Evolutionary conservation across 2,329 filamentous ascomycete species (phyloP).

Genomic region (Lasiodiplodia citricola): DNA sequence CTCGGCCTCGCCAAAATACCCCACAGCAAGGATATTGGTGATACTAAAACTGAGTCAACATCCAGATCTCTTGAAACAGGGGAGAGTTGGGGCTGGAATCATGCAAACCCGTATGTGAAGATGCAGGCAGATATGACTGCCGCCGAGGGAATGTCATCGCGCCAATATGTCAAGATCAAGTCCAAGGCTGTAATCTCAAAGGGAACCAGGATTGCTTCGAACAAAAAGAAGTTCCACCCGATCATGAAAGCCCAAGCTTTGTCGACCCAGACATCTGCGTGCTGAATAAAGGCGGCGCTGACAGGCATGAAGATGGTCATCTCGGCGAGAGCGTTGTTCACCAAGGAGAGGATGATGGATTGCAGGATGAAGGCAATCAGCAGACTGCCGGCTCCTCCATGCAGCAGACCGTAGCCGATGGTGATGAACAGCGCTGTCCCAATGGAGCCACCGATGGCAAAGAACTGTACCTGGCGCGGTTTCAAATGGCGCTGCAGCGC

Average conservation of each 20-base stretch:
- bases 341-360: conserved; percentile 33
- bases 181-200: conserved; percentile 75
- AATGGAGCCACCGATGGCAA: conserved; percentile 25
- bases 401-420: conserved; percentile 18
- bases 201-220: conserved; percentile 68
- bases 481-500: conserved; percentile 2
- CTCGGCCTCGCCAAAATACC: conserved; percentile 76
- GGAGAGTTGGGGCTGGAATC: no score
- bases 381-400: conserved; percentile 52
- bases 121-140: conserved; percentile 69
- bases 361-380: conserved; percentile 69
- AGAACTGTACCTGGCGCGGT: conserved; percentile 5
- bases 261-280: conserved; percentile 76
- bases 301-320: conserved; percentile 81
- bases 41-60: not conserved
- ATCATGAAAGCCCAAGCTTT: conserved; percentile 73
- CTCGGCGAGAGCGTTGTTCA: conserved; percentile 55
- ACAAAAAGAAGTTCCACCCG: conserved; percentile 86
- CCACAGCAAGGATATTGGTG: conserved; percentile 65
- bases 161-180: conserved; percentile 75
- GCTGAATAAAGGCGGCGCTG: conserved; percentile 75
- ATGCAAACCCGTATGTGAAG: conserved; percentile 67
- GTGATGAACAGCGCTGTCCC: conserved; percentile 28
- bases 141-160: conserved; percentile 64
- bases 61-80: no score